Conservation (phyloP, 1,284 basidiomycete species). For the Cutaneotrichosporon dermatis region DNA sequence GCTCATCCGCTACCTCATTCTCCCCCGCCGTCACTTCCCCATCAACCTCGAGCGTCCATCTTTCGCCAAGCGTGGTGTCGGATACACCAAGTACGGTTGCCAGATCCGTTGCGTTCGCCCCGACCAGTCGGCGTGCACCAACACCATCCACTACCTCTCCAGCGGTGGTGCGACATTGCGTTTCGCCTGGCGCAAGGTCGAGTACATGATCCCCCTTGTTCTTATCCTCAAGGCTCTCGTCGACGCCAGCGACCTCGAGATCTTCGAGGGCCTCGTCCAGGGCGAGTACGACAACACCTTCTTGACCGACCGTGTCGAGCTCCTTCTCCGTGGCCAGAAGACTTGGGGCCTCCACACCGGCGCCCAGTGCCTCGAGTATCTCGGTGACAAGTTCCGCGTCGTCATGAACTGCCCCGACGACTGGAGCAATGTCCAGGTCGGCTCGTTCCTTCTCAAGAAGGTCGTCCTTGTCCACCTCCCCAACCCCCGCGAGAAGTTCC, state of each 20-base stretch:
- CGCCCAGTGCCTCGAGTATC: slow-evolving; percentile 89
- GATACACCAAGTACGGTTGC: slow-evolving; percentile 89
- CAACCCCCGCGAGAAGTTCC: slow-evolving; percentile 89
- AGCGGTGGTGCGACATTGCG: slow-evolving; percentile 94
- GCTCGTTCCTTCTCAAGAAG: slow-evolving; percentile 77
- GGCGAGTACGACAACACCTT: slow-evolving; percentile 97
- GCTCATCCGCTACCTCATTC: slow-evolving; percentile 83
- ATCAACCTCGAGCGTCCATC: slow-evolving; percentile 72
- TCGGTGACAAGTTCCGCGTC: slow-evolving; percentile 97
- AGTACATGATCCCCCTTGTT: slow-evolving; percentile 98
- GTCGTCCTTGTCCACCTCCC: slow-evolving; percentile 88
- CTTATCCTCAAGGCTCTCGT: slow-evolving; percentile 92
- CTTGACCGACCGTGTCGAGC: slow-evolving; percentile 92
- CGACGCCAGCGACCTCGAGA: slow-evolving; percentile 92
- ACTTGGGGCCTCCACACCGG: slow-evolving; percentile 82
- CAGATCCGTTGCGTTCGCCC: slow-evolving; percentile 91
- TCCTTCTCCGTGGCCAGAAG: slow-evolving; percentile 97
- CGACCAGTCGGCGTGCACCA: slow-evolving; percentile 88
- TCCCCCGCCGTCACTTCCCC: slow-evolving; percentile 65
- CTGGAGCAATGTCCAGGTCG: slow-evolving; percentile 79
- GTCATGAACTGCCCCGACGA: slow-evolving; percentile 90
- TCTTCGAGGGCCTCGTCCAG: slow-evolving; percentile 97
- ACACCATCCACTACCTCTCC: slow-evolving; percentile 93
- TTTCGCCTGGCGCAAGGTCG: slow-evolving; percentile 96
- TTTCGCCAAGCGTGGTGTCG: slow-evolving; percentile 88